These are phyloP conservation scores for Acmispon strigosus DNA, from an alignment of 306 rosid genomes.

Conservation along the genomic window DNA sequence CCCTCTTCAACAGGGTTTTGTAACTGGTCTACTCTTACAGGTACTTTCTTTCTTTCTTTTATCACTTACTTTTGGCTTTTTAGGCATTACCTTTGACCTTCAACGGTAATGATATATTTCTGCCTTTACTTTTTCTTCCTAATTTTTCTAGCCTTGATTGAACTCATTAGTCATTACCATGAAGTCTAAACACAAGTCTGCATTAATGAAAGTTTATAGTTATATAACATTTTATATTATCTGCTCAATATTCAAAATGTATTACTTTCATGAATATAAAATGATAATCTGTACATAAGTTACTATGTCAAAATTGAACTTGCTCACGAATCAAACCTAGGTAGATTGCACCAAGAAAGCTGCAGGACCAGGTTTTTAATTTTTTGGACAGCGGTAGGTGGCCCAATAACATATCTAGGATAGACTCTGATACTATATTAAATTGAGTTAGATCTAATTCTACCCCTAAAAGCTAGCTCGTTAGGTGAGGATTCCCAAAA, in stretches of 20 bases:
- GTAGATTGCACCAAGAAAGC: too few relatives aligned
- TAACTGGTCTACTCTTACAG: conserved; percentile 76
- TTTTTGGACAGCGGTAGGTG: too few relatives aligned
- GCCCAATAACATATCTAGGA: too few relatives aligned
- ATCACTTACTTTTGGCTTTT: background rate
- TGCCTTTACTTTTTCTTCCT: background rate
- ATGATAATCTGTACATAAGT: background rate
- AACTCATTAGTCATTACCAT: background rate
- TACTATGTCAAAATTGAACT: background rate
- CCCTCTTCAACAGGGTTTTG: conserved; percentile 98
- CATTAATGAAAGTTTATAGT: background rate
- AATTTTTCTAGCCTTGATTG: background rate
- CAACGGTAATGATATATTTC: background rate
- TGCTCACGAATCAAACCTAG: background rate
- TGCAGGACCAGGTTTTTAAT: too few relatives aligned
- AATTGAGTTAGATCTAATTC: too few relatives aligned
- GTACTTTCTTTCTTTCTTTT: conserved; percentile 23
- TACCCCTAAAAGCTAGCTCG: too few relatives aligned
- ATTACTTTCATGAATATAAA: background rate
- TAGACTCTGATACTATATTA: too few relatives aligned
- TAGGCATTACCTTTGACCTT: conserved; percentile 14
- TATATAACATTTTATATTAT: background rate
- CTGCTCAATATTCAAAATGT: background rate
- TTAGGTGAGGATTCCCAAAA: too few relatives aligned
- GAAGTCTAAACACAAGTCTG: background rate